Evolutionary conservation across 2,329 filamentous ascomycete genomes (phyloP).

Genomic region (Trichoderma simmonsii): DNA sequence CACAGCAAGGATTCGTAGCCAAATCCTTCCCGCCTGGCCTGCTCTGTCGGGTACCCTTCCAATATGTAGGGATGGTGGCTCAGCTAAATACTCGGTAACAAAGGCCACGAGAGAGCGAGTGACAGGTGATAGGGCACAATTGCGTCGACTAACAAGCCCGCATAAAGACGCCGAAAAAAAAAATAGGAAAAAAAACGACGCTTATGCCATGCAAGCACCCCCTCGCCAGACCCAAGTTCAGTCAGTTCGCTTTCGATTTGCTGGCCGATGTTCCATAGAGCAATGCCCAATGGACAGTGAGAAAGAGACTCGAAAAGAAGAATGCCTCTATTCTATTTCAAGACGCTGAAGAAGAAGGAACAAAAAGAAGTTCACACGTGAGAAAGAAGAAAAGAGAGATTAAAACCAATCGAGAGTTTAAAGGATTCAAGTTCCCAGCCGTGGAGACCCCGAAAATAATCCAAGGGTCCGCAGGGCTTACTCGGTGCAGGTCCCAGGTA

Average conservation of each 20-base stretch:
- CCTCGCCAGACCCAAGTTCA: neutral
- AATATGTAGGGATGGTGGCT: neutral
- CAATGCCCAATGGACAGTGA: neutral
- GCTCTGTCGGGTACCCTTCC: neutral
- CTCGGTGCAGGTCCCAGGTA: neutral
- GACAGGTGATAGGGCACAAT: neutral
- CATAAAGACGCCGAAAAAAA: conserved; percentile 5
- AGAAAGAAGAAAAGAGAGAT: neutral
- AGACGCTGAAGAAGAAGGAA: neutral
- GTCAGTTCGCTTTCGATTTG: neutral
- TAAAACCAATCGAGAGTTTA: neutral
- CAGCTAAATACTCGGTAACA: neutral
- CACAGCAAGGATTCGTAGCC: neutral
- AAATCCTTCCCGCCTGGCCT: neutral
- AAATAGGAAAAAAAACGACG: neutral
- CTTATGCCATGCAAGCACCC: conserved; percentile 15
- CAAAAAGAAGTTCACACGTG: neutral
- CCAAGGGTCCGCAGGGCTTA: neutral
- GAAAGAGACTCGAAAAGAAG: neutral
- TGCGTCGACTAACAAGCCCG: conserved; percentile 10
- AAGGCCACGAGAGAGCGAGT: neutral
- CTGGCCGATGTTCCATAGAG: neutral
- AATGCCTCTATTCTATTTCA: neutral
- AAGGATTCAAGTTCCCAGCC: neutral
- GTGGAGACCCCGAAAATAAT: neutral